Conservation (phyloP, 352 stramenopile species). For the Pythium vanterpoolii region DNA sequence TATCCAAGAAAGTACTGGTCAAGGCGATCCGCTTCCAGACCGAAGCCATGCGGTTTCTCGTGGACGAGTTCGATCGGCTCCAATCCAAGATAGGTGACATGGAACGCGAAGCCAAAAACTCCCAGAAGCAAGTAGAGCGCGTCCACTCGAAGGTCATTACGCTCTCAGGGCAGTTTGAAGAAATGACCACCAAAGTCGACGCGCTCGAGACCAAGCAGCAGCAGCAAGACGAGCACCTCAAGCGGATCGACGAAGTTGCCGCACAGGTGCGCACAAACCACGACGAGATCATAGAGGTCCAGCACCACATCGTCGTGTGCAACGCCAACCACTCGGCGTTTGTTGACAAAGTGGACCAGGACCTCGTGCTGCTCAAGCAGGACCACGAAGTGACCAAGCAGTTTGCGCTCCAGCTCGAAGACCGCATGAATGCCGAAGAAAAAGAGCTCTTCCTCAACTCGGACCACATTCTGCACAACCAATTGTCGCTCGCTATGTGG, state of each 20-base stretch:
- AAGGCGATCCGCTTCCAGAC: slow-evolving; percentile 83
- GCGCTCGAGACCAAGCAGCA: slow-evolving; percentile 58
- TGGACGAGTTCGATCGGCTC: slow-evolving; percentile 81
- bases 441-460: slow-evolving; percentile 79
- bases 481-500: slow-evolving; percentile 77
- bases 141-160: slow-evolving; percentile 77
- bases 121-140: slow-evolving; percentile 74
- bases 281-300: slow-evolving; percentile 49
- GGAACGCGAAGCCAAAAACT: slow-evolving; percentile 70
- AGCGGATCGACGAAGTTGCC: slow-evolving; percentile 69
- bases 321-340: slow-evolving; percentile 45
- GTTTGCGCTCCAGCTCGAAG: slow-evolving; percentile 81
- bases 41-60: slow-evolving; percentile 79
- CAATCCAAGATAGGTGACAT: slow-evolving; percentile 73
- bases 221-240: slow-evolving; percentile 63
- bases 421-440: slow-evolving; percentile 79
- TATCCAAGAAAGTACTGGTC: slow-evolving; percentile 82
- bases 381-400: slow-evolving; percentile 78
- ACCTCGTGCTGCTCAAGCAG: slow-evolving; percentile 46
- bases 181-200: slow-evolving; percentile 56
- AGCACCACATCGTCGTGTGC: slow-evolving; percentile 44
- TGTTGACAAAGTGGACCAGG: slow-evolving; percentile 45
- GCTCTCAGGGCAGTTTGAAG: slow-evolving; percentile 70
- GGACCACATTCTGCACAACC: slow-evolving; percentile 76
- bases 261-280: slow-evolving; percentile 40